A percentile compares a stretch with the other conserved stretches of the same genome.
Conservation (phyloP, 495 filamentous ascomycete species). For the Neurospora sp. region DNA sequence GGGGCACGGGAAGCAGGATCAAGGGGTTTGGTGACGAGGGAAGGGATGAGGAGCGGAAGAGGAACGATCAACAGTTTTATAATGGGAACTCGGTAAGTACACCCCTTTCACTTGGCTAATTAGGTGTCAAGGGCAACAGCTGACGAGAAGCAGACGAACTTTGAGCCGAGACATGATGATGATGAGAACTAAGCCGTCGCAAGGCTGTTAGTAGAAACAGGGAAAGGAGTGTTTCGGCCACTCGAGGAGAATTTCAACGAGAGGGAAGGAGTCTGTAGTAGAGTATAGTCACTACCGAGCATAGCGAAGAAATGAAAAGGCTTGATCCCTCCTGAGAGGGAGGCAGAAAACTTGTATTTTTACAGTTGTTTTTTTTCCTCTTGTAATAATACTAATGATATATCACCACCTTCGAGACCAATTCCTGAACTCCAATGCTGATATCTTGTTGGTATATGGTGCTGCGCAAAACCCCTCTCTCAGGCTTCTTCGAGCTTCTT, state of each 20-base stretch:
- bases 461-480: background rate
- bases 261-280: too few species aligned
- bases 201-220: too few species aligned
- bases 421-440: background rate
- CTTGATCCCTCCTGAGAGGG: background rate
- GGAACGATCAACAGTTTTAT: conserved; percentile 57
- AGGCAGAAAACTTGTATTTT: background rate
- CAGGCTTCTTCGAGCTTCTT: background rate
- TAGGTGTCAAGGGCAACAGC: background rate
- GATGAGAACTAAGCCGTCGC: conserved; percentile 40
- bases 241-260: background rate
- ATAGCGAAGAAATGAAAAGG: background rate
- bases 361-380: background rate
- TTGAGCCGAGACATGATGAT: conserved; percentile 58
- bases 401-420: background rate
- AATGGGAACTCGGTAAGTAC: conserved; percentile 76
- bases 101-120: background rate
- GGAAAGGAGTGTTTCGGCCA: background rate
- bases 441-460: background rate
- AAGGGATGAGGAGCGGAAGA: conserved; percentile 24
- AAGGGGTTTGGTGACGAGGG: conserved; percentile 15
- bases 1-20: conserved; percentile 8
- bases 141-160: conserved; percentile 50
- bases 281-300: too few species aligned
- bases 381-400: background rate